Evolutionary conservation across 345 rosid species (phyloP).

Genomic region (Anastatica hierochuntica): DNA sequence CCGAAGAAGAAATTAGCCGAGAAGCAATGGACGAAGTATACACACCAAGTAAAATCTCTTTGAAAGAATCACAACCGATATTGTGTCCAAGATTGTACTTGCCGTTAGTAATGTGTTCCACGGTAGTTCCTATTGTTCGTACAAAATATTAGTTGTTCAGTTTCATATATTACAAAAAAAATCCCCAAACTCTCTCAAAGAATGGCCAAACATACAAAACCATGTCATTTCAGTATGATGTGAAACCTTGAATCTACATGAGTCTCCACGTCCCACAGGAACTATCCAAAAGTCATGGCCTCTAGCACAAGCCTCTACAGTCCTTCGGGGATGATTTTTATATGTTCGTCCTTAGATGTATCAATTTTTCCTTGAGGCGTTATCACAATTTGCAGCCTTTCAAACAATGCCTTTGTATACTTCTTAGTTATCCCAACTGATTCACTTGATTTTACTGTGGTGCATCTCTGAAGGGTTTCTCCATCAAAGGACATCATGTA

Average conservation of each 20-base stretch:
- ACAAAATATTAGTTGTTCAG: too few relatives aligned
- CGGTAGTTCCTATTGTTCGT: too few relatives aligned
- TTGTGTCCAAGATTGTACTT: too few relatives aligned
- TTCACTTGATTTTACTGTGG: conserved; percentile 86
- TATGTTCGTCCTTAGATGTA: conserved; percentile 53
- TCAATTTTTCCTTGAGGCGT: conserved; percentile 70
- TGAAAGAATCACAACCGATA: too few relatives aligned
- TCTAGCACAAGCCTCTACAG: conserved; percentile 84
- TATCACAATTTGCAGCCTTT: conserved; percentile 73
- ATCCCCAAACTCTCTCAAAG: too few relatives aligned
- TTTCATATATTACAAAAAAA: too few relatives aligned
- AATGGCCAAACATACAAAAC: background rate
- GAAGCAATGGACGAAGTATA: too few relatives aligned
- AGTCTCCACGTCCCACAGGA: conserved; percentile 97
- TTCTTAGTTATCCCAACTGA: conserved; percentile 83
- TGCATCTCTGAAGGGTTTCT: conserved; percentile 78
- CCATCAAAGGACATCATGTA: conserved; percentile 93
- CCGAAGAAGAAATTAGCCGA: too few relatives aligned
- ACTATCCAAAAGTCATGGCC: conserved; percentile 94
- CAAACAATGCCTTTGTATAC: conserved; percentile 96
- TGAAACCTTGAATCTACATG: conserved; percentile 90
- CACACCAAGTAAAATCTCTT: too few relatives aligned
- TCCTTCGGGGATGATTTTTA: conserved; percentile 74
- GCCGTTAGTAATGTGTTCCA: too few relatives aligned
- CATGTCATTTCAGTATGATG: conserved; percentile 56